Evolutionary conservation across 2,329 filamentous ascomycete species (phyloP).

Genomic region (Westerdykella sp.): DNA sequence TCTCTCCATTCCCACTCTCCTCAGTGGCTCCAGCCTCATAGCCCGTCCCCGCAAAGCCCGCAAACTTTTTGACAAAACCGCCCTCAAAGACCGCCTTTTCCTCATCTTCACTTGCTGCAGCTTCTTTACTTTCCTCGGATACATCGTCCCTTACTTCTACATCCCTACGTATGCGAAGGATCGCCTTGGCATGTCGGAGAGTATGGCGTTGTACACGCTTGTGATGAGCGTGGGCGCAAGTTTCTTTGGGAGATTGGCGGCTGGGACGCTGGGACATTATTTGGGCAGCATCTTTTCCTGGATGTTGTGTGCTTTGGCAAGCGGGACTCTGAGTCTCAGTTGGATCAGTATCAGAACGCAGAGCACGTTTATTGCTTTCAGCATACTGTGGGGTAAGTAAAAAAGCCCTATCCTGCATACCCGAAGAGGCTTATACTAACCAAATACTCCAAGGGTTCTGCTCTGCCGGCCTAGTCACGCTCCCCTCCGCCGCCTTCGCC

Average conservation of each 20-base stretch:
- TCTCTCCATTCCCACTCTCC: slow-evolving; percentile 31
- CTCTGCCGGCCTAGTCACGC: slow-evolving; percentile 33
- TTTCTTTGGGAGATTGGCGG: slow-evolving; percentile 30
- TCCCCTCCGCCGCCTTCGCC: slow-evolving; percentile 34
- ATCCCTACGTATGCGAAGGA: slow-evolving; percentile 33
- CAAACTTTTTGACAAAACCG: slow-evolving; percentile 28
- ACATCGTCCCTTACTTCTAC: slow-evolving; percentile 36
- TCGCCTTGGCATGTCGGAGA: slow-evolving; percentile 23
- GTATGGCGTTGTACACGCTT: slow-evolving; percentile 27
- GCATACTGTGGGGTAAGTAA: slow-evolving; percentile 31
- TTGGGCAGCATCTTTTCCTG: slow-evolving; percentile 31
- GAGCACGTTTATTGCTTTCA: slow-evolving; percentile 27
- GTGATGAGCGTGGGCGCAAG: slow-evolving; percentile 29
- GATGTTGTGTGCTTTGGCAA: slow-evolving; percentile 24
- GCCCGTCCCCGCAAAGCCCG: slow-evolving; percentile 26
- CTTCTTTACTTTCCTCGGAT: slow-evolving; percentile 33
- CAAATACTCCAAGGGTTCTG: slow-evolving; percentile 23
- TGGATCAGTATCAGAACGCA: slow-evolving; percentile 31
- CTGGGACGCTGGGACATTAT: slow-evolving; percentile 28
- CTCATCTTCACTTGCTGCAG: slow-evolving; percentile 31
- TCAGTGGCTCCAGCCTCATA: slow-evolving; percentile 24
- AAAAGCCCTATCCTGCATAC: not conserved
- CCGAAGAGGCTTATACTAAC: not conserved
- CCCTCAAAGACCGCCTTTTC: slow-evolving; percentile 29
- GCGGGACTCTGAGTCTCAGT: slow-evolving; percentile 22